Evolutionary conservation across 2,329 filamentous ascomycete genomes (phyloP).

Genomic region (Claviceps pusilla): DNA sequence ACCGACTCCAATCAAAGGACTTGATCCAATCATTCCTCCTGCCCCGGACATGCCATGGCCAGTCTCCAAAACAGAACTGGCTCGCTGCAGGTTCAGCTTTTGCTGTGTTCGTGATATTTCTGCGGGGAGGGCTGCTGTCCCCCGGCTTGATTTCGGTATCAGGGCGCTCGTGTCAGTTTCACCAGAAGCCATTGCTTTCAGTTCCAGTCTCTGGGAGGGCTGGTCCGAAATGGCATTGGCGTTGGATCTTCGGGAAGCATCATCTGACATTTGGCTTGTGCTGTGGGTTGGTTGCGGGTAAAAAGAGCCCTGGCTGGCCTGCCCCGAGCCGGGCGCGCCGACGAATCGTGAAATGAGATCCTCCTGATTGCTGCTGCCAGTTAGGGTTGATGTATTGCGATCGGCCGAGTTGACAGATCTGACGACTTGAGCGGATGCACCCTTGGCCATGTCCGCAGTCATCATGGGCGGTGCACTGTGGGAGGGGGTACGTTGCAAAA

Average conservation of each 20-base stretch:
- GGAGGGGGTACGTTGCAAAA: slow-evolving; percentile 50
- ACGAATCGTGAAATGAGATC: slow-evolving; percentile 47
- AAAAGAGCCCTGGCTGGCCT: slow-evolving; percentile 37
- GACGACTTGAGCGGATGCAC: slow-evolving; percentile 24
- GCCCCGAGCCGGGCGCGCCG: slow-evolving; percentile 32
- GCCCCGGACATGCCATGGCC: slow-evolving; percentile 27
- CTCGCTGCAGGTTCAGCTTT: slow-evolving; percentile 60
- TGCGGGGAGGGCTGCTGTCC: slow-evolving; percentile 26
- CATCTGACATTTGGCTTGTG: slow-evolving; percentile 16
- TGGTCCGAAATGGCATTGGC: slow-evolving; percentile 25
- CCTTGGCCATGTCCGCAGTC: slow-evolving; percentile 38
- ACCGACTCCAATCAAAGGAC: slow-evolving; percentile 36
- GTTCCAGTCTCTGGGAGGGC: slow-evolving; percentile 11
- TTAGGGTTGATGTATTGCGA: slow-evolving; percentile 12
- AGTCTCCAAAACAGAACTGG: slow-evolving; percentile 56
- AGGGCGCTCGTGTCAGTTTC: slow-evolving; percentile 30
- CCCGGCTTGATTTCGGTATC: slow-evolving; percentile 27
- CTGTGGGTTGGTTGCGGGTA: slow-evolving; percentile 23
- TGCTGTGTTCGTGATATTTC: slow-evolving; percentile 57
- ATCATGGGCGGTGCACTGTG: slow-evolving; percentile 49
- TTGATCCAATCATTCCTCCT: slow-evolving; percentile 26
- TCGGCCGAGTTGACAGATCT: slow-evolving; percentile 16
- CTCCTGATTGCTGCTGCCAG: slow-evolving; percentile 25
- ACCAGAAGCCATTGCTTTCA: slow-evolving; percentile 9
- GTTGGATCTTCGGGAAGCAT: slow-evolving; percentile 24